Base-by-base conservation (phyloP, 371 early-diverging fungal species). In the Chytridiales sp. region DNA sequence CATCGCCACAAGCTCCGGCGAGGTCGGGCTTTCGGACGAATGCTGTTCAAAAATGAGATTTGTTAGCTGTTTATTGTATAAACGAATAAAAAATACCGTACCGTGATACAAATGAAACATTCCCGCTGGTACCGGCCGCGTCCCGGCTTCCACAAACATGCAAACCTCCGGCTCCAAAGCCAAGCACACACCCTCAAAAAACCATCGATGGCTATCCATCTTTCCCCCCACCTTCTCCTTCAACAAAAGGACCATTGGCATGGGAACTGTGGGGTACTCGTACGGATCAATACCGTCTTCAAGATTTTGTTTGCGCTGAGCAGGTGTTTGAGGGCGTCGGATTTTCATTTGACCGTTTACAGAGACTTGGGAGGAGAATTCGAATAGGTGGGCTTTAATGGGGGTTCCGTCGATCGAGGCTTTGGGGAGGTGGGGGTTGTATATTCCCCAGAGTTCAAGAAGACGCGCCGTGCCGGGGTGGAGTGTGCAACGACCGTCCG, bases 1-100 rank as follows among this genome's bases (percentile, higher is more conserved):
- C 93, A 67, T 96, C 95, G 43, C 96, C 95, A 76, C 97, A 96
- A 6, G 95, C 95, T 34, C 97, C 95, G 51, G 85, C 97, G 44
- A 78, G 64, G 26, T 67, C 53, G 6, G 88, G 81, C 67, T 95
- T 85, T 41, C 89, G 79, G 65, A 90, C 91, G 71, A 95, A 95
- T 19, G 93, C 85, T 75, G 86, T 87, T 89, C 90, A 93, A 54
- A 90, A 65, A 3, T 55, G 1, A 29, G 35, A 3, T 3, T 24
- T 9, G 26, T 15, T 8, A 36, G 38, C 19, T 6, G 47, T 36
- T 8, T 29, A 22, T 47, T 24, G 1, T n/a, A n/a, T n/a, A n/a
- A n/a, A n/a, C n/a, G n/a, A n/a, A n/a, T n/a, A n/a, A n/a, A 34
- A 1, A 36, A 5, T 35, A 21, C 19, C 57, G 6, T 1, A 59